Conservation (phyloP, 2,329 filamentous ascomycete species). For the Trichophyton rubrum region DNA sequence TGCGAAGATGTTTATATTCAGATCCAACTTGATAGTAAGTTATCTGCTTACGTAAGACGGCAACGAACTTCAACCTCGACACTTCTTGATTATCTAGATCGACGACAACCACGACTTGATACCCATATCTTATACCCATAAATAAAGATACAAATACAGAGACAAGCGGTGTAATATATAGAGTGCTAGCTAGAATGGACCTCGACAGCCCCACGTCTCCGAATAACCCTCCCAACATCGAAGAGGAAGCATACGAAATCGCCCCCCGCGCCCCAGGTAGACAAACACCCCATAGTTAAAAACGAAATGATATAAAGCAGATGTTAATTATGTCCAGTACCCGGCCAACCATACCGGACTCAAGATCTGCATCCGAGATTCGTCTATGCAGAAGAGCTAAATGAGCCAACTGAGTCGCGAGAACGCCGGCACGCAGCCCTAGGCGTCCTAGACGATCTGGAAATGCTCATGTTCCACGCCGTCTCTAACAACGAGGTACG, state of each 20-base stretch:
- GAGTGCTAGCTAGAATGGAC: background rate
- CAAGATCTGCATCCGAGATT: slow-evolving; percentile 1
- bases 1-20: background rate
- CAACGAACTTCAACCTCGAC: background rate
- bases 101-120: background rate
- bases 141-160: background rate
- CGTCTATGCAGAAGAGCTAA: slow-evolving; percentile 4
- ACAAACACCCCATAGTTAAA: too few species aligned
- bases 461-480: slow-evolving; percentile 30
- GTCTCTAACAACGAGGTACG: slow-evolving; percentile 27
- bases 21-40: too few species aligned
- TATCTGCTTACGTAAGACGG: background rate
- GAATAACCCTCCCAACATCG: background rate
- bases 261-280: background rate
- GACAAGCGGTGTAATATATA: background rate
- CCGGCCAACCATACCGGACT: background rate
- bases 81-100: background rate
- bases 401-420: slow-evolving; percentile 18
- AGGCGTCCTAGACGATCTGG: slow-evolving; percentile 27
- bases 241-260: background rate
- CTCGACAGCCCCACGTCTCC: background rate
- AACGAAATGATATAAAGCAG: background rate
- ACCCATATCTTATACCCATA: background rate
- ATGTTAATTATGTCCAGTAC: background rate
- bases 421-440: slow-evolving; percentile 29